Conservation (phyloP, 257 asterid species). For the Scutellaria baicalensis region DNA sequence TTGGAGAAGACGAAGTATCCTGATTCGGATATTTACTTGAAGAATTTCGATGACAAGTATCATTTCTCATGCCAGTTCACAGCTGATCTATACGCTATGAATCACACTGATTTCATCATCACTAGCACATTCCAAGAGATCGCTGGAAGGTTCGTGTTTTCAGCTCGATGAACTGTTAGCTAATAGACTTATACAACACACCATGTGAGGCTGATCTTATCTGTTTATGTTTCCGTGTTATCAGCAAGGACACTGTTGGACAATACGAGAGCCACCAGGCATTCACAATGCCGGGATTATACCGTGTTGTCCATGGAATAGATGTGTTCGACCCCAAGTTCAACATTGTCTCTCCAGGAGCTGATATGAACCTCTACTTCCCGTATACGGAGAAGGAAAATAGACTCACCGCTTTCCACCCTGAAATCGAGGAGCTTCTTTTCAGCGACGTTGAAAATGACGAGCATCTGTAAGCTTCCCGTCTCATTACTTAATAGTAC, state of each 20-base stretch:
- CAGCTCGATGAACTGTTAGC: background rate
- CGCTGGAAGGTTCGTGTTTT: slow-evolving; percentile 69
- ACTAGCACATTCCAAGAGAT: slow-evolving; percentile 98
- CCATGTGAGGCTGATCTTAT: background rate
- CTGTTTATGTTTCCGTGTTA: background rate
- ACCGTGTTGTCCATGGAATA: slow-evolving; percentile 91
- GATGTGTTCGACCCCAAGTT: slow-evolving; percentile 92
- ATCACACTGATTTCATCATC: slow-evolving; percentile 95
- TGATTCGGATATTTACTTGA: slow-evolving; percentile 75
- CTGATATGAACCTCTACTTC: slow-evolving; percentile 70
- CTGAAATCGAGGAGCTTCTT: slow-evolving; percentile 79
- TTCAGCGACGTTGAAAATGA: slow-evolving; percentile 75
- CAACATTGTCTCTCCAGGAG: slow-evolving; percentile 98
- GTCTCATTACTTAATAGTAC: background rate
- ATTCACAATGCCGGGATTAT: slow-evolving; percentile 92
- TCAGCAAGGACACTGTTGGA: slow-evolving; percentile 93
- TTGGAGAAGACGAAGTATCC: slow-evolving; percentile 94
- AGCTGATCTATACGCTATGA: slow-evolving; percentile 95
- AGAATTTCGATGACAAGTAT: slow-evolving; percentile 80
- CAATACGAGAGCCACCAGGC: slow-evolving; percentile 98
- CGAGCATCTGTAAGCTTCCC: slow-evolving; percentile 63
- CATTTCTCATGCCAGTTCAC: slow-evolving; percentile 97
- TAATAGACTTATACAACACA: background rate
- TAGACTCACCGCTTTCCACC: slow-evolving; percentile 64
- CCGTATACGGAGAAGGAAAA: slow-evolving; percentile 63